Evolutionary conservation across 176 grass and related monocot species (phyloP).

Genomic region (Triticum monococcum): DNA sequence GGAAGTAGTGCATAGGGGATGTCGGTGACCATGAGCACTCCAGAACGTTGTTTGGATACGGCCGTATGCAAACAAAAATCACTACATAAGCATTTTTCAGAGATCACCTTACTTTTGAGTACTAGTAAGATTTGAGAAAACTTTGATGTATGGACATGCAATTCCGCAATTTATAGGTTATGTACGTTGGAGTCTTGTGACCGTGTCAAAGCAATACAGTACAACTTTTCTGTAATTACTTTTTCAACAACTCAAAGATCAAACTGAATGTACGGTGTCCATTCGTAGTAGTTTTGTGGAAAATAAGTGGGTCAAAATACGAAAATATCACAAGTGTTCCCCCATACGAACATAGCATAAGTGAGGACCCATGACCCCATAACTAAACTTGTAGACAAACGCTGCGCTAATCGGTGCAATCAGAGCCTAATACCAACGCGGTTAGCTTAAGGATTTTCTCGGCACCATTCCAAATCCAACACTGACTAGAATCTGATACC

Average conservation of each 20-base stretch:
- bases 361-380: neutral
- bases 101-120: neutral
- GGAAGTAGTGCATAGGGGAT: neutral
- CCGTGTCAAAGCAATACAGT: neutral
- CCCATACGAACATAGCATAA: conserved; percentile 22
- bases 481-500: neutral
- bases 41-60: neutral
- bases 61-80: neutral
- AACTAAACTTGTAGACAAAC: neutral
- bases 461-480: neutral
- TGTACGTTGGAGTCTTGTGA: neutral
- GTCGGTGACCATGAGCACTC: neutral
- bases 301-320: neutral
- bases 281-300: neutral
- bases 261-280: neutral
- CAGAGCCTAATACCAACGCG: neutral
- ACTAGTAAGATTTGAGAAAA: neutral
- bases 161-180: neutral
- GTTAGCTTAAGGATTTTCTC: neutral
- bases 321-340: neutral
- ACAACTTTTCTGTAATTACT: neutral
- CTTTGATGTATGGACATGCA: neutral
- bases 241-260: neutral
- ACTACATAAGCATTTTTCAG: neutral
- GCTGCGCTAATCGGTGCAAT: neutral